Base-by-base conservation (phyloP, 331 rosid genomes). In the Arachis monticola region DNA sequence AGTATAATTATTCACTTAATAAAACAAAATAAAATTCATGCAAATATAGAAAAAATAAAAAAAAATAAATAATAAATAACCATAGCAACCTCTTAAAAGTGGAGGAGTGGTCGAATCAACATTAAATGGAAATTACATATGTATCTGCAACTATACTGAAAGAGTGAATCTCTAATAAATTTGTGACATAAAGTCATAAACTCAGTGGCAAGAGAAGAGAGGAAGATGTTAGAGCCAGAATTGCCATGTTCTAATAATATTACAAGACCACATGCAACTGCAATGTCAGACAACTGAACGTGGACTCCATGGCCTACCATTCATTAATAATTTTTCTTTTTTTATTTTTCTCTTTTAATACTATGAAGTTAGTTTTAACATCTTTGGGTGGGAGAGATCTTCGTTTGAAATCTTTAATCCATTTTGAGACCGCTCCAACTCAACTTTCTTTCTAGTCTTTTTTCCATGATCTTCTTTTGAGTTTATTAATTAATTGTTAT, bases 301-400 rank as follows among this genome's bases (percentile, higher is more conserved):
- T 62, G 78, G 42, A 74, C 42, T 62, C 70, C 55, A 51, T 51
- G 78, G 63, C 78, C 70, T 50, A 60, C 77, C 77, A 69, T 67
- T 2, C 30, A 42, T 70, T 8, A 38, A 35, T 38, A 38, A 3
- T 38, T 38, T 38, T 5, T 3, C 5, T 38, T 38, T 5, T 38
- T 38, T 38, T 35, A 3, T 2, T 3, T 2, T 38, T 38, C 5
- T 38, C 5, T 38, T 38, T 38, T 38, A 38, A 38, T 38, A 38
- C 5, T 38, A 38, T 27, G 30, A 27, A 27, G 1, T 38, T 38
- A 38, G 41, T 38, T 38, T 38, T 38, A 38, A 11, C n/a, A 48
- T 48, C 53, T 48, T 48, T 48, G 2, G 8, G 10, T 45, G 10
- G 8, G 48, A 45, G 48, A 45, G 1, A 45, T 45, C 10, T 45